Evolutionary conservation across 805 yeast genomes (phyloP), one percentile per base, ranked within the genome.

Genomic region (Teunomyces aglyptinius): DNA sequence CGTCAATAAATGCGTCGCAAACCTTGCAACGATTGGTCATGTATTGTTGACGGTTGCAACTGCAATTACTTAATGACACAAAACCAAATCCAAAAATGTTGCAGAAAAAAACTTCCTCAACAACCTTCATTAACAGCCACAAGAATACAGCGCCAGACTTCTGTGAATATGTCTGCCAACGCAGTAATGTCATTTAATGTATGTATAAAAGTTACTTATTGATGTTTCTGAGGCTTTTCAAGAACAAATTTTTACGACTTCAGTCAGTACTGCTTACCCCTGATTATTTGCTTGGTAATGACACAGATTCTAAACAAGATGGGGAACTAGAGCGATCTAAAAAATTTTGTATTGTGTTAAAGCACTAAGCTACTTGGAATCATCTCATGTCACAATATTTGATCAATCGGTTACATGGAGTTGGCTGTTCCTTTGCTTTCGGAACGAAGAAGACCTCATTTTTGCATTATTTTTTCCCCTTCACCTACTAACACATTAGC

Each of bases 101-200:
- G 42, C 42, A 28, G 42, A 36, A 36, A 36, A 36, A 36, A 20
- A 19, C 24, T 36, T 36, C 39, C 39, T 36, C 39, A 36, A 36
- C 39, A 36, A 36, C 39, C 28, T 36, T 11, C 39, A 36, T 36
- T 36, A 36, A 36, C 39, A 36, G 39, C 39, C 39, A 36, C 39
- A n/a, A 11, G 13, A 20, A 34, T 11, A 6, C 28, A n/a, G 15
- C 15, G 16, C 10, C 13, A 6, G 24, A 22, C 10, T 22, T 20
- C n/a, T 13, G 18, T 20, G 19, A 36, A 20, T 22, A 36, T 36
- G 39, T 36, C 39, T 36, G 39, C 24, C 28, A 36, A 36, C 12
- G 24, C 39, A 19, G 28, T 36, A n/a, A 36, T 36, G 39, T 36
- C 39, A 13, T 20, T 20, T 6, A 36, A 6, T 4, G 39, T 36